Evolutionary conservation across 1,139 yeast genomes (phyloP), one percentile per base, ranked within the genome.

Genomic region (Debaryomycetaceae sp.): DNA sequence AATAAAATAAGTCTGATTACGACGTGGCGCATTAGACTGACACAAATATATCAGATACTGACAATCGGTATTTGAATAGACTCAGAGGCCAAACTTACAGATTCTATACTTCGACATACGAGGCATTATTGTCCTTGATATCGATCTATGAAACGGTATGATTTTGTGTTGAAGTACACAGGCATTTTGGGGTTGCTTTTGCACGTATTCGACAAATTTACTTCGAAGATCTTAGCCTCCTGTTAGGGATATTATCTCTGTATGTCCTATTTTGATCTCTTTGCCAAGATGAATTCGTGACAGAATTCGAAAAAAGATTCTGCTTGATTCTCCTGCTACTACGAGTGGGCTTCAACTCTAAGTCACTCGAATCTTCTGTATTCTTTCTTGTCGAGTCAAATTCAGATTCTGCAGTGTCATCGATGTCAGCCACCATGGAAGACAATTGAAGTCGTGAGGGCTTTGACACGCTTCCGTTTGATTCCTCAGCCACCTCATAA

Each of bases 371-470:
- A 3, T 8, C 11, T 8, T 27, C 31, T 3, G 31, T 27, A 11
- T 27, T 11, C 11, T 27, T 2, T 11, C 11, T 27, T 7, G 31
- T 27, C 4, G 31, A 7, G 11, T 27, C 31, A 27, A 27, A 27
- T 8, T 27, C 31, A 7, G 31, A 27, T 27, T 27, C 31, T 7
- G 11, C 11, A 27, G 31, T 27, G 11, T 49, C 57, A 7, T 49
- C 54, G 5, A 46, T 56, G 13, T 42, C 55, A 8, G 45, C 54
- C 4, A 47, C 52, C 11, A 43, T 54, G 6, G 42, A 45, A 36
- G 31, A 3, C 11, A 27, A 3, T 27, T 8, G 11, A 27, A 7
- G 31, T 27, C 31, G 31, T 3, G 31, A 27, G 11, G 31, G 11
- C 11, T 27, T 27, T 11, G 8, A 7, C 11, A 8, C 31, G 4